phyloP scores from a whole-genome alignment of 139 green algal genomes.

The Auxenochlorella pyrenoidosa region DNA sequence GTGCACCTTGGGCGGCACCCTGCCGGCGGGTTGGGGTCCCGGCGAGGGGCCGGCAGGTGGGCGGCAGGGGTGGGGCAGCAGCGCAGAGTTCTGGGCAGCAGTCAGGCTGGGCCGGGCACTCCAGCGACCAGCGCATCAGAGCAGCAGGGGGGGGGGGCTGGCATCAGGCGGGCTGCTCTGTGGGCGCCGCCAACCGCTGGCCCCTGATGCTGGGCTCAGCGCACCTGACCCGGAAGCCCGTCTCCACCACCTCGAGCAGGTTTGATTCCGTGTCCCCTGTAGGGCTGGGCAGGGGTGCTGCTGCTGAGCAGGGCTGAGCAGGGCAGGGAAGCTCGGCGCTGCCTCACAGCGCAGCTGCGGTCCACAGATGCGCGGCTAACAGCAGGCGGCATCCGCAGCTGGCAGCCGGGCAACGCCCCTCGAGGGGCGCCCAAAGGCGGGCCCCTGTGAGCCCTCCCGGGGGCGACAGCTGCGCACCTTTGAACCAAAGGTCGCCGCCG shows the following conservation, averaged over 20 bases:
- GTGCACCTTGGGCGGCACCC: slow-evolving; percentile 28
- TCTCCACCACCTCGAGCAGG: slow-evolving; percentile 40
- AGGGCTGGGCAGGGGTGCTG: neutral
- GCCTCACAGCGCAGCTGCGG: neutral
- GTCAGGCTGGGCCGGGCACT: too few relatives aligned
- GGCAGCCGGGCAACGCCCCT: too few relatives aligned
- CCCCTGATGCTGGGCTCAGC: neutral
- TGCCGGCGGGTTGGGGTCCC: neutral
- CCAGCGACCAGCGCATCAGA: too few relatives aligned
- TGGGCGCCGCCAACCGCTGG: too few relatives aligned
- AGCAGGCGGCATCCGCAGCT: neutral
- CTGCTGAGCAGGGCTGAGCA: neutral
- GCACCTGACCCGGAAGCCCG: slow-evolving; percentile 40
- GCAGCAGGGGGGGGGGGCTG: too few relatives aligned
- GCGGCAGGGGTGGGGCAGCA: too few relatives aligned
- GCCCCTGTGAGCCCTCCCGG: too few relatives aligned
- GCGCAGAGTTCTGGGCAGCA: too few relatives aligned
- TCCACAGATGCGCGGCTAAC: neutral
- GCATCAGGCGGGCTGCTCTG: too few relatives aligned
- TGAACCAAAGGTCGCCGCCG: slow-evolving; percentile 50
- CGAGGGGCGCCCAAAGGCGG: too few relatives aligned
- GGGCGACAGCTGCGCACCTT: slow-evolving; percentile 2
- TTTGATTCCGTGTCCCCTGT: slow-evolving; percentile 38
- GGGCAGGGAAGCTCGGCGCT: neutral
- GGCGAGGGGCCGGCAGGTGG: too few relatives aligned